Conservation (phyloP, 2,329 filamentous ascomycete genomes). For the Colletotrichum gloeosporioides region DNA sequence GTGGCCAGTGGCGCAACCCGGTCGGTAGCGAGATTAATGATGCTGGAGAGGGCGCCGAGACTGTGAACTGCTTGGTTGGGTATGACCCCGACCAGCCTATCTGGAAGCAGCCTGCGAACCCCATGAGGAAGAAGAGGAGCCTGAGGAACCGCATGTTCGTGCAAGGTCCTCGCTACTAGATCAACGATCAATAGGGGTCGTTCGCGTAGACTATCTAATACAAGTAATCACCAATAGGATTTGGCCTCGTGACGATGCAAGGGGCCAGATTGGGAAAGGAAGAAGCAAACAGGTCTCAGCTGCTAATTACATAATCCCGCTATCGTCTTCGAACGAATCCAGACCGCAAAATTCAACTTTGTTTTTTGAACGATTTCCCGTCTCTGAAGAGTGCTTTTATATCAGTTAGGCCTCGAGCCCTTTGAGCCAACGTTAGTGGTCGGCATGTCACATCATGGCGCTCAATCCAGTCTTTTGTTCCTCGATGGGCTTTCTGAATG, state of each 20-base stretch:
- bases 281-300: neutral
- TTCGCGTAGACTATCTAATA: neutral
- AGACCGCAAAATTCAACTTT: neutral
- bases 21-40: slow-evolving; percentile 36
- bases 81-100: slow-evolving; percentile 30
- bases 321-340: neutral
- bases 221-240: neutral
- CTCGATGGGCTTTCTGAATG: rapidly evolving
- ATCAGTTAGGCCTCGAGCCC: no score
- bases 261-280: neutral
- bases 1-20: slow-evolving; percentile 26
- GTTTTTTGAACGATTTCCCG: neutral
- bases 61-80: slow-evolving; percentile 38
- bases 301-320: neutral
- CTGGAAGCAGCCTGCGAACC: slow-evolving; percentile 15
- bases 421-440: neutral
- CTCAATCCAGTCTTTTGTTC: neutral
- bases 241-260: neutral
- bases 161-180: neutral
- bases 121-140: neutral
- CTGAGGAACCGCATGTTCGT: neutral
- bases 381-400: no score
- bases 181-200: neutral
- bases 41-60: slow-evolving; percentile 33
- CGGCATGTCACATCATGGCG: neutral